Evolutionary conservation across 202 grass and related monocot genomes (phyloP), one percentile per base, ranked within the genome.

Genomic region (Setaria italica): DNA sequence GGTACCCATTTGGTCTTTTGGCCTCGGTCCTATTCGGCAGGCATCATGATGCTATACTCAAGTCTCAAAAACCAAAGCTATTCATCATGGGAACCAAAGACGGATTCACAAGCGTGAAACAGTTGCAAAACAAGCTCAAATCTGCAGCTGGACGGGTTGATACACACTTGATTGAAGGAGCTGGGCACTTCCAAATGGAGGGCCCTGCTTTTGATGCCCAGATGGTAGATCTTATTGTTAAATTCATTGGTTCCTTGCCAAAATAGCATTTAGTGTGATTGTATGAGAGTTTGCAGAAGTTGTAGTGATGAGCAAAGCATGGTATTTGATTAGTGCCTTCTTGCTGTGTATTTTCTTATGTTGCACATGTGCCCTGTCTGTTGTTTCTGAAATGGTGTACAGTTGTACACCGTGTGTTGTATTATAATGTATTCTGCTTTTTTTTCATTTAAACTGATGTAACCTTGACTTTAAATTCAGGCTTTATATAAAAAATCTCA

Each of bases 81-180:
- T 97, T 99, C 77, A 67, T 99, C 78, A 99, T 97, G 94, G 97
- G 94, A 73, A 97, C 97, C 32, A 99, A 91, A 92, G 94, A 94
- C 17, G 92, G 97, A 0, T 97, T 99, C 79, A 99, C 94, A 72
- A 99, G 97, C 33, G 94, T 99, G 62, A 96, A 96, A 77, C 91
- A 96, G 78, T 76, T 99, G 79, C 70, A 94, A 84, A 99, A 94
- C 84, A 94, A 95, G 72, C 91, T 99, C 21, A 95, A 92, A 47
- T 83, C 88, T 76, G 86, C 93, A 10, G 85, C 83, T 72, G 97
- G 97, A 37, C 83, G 39, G 86, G 90, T 86, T 77, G 93, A 96
- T 76, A 96, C 94, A 60, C 90, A 94, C 77, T 82, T 99, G 77
- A 91, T 99, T 32, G 97, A 99, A 86, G 93, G 97, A 72, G 90